Conservation (phyloP, 2,329 filamentous ascomycete species). For the Aschersonia sp. region DNA sequence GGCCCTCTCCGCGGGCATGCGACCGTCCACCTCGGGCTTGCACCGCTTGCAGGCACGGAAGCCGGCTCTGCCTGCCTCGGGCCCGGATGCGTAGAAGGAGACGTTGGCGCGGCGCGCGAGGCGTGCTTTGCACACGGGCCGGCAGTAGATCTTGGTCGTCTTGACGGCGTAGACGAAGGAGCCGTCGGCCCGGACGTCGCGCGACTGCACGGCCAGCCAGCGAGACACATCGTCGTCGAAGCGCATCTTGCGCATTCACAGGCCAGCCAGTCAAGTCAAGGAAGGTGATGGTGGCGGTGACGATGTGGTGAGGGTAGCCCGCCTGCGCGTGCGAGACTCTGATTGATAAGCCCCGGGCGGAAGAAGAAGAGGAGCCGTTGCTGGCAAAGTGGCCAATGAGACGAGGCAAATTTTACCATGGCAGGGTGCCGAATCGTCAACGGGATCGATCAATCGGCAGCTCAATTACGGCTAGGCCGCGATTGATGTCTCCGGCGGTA, state of each 20-base stretch:
- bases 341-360: no score
- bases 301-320: no score
- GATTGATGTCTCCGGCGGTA: no score
- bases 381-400: no score
- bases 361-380: no score
- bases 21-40: conserved; percentile 24
- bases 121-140: conserved; percentile 44
- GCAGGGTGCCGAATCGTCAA: no score
- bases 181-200: conserved; percentile 20
- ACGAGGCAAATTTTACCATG: no score
- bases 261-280: no score
- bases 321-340: no score
- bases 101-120: conserved; percentile 47
- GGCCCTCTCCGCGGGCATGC: conserved; percentile 27
- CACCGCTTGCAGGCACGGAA: conserved; percentile 46
- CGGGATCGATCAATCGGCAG: no score
- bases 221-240: conserved; percentile 17
- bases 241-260: background rate
- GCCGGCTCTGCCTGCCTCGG: conserved; percentile 29
- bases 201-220: conserved; percentile 20
- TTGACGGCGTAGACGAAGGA: conserved; percentile 27
- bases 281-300: no score
- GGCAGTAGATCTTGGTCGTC: conserved; percentile 39
- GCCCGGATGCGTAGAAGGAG: conserved; percentile 31
- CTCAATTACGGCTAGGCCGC: no score